Conservation (phyloP, 495 filamentous ascomycete species). For the Penicillium robsamsonii region DNA sequence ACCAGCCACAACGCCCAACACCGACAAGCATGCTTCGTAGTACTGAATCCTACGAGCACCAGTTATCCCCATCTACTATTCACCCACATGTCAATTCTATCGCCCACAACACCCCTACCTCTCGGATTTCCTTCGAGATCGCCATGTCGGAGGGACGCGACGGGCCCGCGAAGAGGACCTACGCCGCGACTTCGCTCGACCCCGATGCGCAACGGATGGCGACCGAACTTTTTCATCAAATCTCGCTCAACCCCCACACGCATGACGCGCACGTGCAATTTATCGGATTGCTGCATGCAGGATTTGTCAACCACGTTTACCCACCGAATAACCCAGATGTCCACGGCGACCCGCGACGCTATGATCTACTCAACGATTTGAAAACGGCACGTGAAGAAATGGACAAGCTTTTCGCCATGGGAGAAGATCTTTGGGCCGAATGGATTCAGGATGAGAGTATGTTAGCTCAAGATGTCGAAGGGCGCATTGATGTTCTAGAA, state of each 20-base stretch:
- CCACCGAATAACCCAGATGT: constrained; percentile 47
- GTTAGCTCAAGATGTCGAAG: constrained; percentile 58
- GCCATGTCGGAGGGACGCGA: constrained; percentile 54
- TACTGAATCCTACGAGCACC: constrained; percentile 47
- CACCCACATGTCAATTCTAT: constrained; percentile 49
- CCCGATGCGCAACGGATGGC: constrained; percentile 53
- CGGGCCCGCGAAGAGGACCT: constrained; percentile 45
- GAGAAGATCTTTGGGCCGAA: constrained; percentile 62
- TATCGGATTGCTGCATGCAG: constrained; percentile 62
- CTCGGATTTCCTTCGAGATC: constrained; percentile 56
- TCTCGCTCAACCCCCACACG: constrained; percentile 60
- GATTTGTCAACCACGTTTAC: constrained; percentile 56
- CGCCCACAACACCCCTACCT: constrained; percentile 50
- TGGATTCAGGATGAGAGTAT: constrained; percentile 64
- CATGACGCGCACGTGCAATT: constrained; percentile 64
- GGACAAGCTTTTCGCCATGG: constrained; percentile 64
- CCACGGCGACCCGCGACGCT: constrained; percentile 47
- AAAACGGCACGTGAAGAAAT: constrained; percentile 63
- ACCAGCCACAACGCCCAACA: constrained; percentile 52
- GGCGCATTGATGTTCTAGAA: constrained; percentile 76
- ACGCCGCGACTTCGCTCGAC: constrained; percentile 50
- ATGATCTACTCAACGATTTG: constrained; percentile 61
- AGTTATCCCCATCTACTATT: constrained; percentile 49
- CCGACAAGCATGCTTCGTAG: constrained; percentile 42
- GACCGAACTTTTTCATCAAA: constrained; percentile 51